Conservation (phyloP, 2,329 filamentous ascomycete species). For the Penicillium sp. region DNA sequence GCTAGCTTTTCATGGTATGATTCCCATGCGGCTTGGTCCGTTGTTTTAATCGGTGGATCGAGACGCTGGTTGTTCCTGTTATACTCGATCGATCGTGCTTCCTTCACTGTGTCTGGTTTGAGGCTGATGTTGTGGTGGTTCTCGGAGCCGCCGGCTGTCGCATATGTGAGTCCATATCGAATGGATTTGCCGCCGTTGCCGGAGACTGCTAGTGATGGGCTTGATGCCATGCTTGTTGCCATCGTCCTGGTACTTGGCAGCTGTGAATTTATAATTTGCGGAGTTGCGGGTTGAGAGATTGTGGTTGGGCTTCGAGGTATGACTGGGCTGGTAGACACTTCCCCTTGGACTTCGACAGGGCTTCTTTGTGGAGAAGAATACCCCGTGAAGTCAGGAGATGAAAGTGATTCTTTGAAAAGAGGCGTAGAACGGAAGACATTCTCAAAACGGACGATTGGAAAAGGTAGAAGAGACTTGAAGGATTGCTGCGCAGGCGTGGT, state of each 20-base stretch:
- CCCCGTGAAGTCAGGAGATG: background rate
- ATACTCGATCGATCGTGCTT: background rate
- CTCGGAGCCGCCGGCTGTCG: background rate
- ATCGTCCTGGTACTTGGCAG: too few species aligned
- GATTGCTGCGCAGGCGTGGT: conserved; percentile 8
- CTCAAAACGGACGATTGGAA: conserved; percentile 1
- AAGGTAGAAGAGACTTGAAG: background rate
- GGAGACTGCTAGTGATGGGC: background rate
- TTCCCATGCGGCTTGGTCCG: conserved; percentile 3
- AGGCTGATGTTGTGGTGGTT: conserved; percentile 1
- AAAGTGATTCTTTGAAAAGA: background rate
- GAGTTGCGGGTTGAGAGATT: too few species aligned
- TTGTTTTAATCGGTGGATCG: conserved; percentile 4
- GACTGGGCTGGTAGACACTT: too few species aligned
- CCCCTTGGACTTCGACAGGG: too few species aligned
- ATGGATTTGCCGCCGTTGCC: conserved; percentile 5
- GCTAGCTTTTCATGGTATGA: conserved; percentile 1
- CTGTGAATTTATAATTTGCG: too few species aligned
- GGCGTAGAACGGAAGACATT: conserved; percentile 1
- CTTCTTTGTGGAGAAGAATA: too few species aligned
- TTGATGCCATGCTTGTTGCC: too few species aligned
- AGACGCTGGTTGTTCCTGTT: conserved; percentile 4
- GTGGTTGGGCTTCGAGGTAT: too few species aligned
- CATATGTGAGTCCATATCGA: background rate
- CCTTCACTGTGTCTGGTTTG: background rate